Evolutionary conservation across 495 filamentous ascomycete genomes (phyloP).

Genomic region (Achaetomiella virescens): DNA sequence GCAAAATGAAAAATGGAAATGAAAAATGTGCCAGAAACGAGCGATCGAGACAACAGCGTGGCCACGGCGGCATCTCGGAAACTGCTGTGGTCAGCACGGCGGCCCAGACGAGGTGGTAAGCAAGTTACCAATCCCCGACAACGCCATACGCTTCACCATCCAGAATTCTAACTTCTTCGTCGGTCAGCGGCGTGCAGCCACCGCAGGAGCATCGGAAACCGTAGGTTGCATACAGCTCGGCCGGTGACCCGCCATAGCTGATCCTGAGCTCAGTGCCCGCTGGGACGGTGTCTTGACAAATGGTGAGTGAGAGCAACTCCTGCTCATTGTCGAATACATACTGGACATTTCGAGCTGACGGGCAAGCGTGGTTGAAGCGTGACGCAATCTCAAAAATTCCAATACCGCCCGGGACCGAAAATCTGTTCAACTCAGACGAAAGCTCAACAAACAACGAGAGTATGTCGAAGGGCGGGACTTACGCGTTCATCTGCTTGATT

Average conservation of each 20-base stretch:
- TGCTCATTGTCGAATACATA: conserved; percentile 6
- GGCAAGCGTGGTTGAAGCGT: conserved; percentile 36
- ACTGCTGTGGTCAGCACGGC: background rate
- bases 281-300: conserved; percentile 13
- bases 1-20: background rate
- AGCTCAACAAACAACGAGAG: background rate
- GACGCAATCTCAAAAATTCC: conserved; percentile 27
- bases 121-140: background rate
- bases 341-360: conserved; percentile 14
- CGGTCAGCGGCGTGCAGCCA: conserved; percentile 22
- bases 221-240: conserved; percentile 23
- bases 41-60: background rate
- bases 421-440: conserved; percentile 18
- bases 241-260: conserved; percentile 25
- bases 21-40: background rate
- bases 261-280: conserved; percentile 30
- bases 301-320: conserved; percentile 12
- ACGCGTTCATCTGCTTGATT: conserved; percentile 27
- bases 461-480: conserved; percentile 1
- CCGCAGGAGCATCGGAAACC: conserved; percentile 34
- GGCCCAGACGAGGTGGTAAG: too few relatives aligned
- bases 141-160: background rate
- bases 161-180: conserved; percentile 13
- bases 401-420: conserved; percentile 13
- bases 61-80: background rate